Evolutionary conservation across 2,329 filamentous ascomycete species (phyloP).

Genomic region (Diplodia sapinea): DNA sequence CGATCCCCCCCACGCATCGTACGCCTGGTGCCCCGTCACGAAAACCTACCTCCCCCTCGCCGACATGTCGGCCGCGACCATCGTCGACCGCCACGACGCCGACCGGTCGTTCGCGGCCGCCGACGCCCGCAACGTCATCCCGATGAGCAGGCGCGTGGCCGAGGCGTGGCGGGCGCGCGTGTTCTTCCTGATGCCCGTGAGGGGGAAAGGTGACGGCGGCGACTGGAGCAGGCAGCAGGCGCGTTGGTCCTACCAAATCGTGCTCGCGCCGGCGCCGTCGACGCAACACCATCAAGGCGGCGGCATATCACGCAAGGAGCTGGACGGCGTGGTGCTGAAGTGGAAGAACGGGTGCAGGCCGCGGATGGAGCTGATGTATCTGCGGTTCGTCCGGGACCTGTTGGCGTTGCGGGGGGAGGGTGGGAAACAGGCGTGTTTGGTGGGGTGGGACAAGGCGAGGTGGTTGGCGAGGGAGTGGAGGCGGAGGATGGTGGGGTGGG

Average conservation of each 20-base stretch:
- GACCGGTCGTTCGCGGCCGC: not conserved
- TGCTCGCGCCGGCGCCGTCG: not conserved
- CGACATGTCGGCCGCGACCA: not conserved
- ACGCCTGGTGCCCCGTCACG: not conserved
- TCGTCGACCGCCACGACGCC: not conserved
- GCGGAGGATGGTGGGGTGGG: not conserved
- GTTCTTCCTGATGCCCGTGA: not conserved
- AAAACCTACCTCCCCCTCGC: not conserved
- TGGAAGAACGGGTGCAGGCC: constrained; percentile 2
- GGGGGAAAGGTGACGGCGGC: not conserved
- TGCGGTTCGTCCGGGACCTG: not conserved
- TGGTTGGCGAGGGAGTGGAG: not conserved
- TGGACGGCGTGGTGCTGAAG: constrained; percentile 1
- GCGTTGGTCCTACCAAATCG: not conserved
- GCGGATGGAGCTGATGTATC: not conserved
- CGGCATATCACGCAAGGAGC: not conserved
- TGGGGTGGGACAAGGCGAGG: too few relatives aligned
- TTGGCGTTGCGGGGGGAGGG: not conserved
- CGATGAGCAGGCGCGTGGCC: not conserved
- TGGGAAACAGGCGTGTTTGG: too few relatives aligned
- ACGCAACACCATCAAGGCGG: not conserved
- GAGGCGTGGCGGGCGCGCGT: not conserved
- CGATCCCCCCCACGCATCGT: too few relatives aligned
- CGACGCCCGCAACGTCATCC: not conserved
- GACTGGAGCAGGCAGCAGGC: too few relatives aligned